Base-by-base conservation (phyloP, 345 rosid species). In the Citropsis articulata region DNA sequence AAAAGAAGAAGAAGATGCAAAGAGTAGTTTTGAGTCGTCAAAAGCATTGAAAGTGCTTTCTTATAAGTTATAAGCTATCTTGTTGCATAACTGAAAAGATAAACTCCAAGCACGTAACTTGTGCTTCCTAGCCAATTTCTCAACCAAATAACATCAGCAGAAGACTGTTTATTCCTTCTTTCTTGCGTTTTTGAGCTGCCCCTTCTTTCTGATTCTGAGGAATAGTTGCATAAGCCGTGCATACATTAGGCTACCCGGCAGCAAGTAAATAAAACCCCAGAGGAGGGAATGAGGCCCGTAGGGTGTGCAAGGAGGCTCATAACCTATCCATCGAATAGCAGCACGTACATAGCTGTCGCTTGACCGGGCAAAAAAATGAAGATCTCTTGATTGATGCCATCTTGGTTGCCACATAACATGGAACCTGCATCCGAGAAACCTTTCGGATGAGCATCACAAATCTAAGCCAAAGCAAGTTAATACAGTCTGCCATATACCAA, bases 401-500 rank as follows among this genome's bases (percentile, higher is more conserved):
- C 82, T 91, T 93, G 8, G 98, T 93, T 30, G 98, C 98, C 66
- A 93, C 96, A 13, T 91, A 93, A 60, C 91, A 82, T 0, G 96
- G 96, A 78, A 90, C 91, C 96, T 93, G 81, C 62, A 78, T 77
- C 48, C 19, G 77, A 3, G 73, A 62, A 80, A 5, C 35, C 31
- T 55, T 19, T 56, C 69, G 50, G 62, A 57, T 24, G 66, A 40
- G 78, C 53, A 59, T 45, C 57, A 28, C 14, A 50, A 72, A 50
- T 62, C 25, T 28, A 33, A 73, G 50, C 36, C 48, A 65, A 45
- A 14, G 35, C 36, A 25, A 24, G 55, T 25, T 35, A 1, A 21
- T 5, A 55, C 19, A 55, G 14, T 9, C 30, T 4, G 4, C 31
- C 31, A 16, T 12, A 38, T 38, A 6, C 57, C 74, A 38, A 68